These are phyloP conservation scores for Fistulinella prunicolor DNA, from an alignment of 768 basidiomycete genomes.

Conservation along the genomic window DNA sequence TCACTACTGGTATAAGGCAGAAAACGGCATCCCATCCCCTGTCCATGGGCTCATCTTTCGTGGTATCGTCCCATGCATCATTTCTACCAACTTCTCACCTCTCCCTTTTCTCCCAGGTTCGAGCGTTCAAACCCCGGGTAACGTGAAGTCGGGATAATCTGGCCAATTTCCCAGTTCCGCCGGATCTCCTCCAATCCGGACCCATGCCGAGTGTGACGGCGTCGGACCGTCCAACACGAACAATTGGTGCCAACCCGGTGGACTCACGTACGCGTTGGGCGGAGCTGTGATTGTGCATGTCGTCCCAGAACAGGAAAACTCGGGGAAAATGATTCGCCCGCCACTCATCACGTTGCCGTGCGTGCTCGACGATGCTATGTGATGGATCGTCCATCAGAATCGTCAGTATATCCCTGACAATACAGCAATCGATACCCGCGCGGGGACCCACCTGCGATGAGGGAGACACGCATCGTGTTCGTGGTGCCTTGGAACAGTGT, in stretches of 20 bases:
- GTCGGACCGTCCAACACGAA: slow-evolving; percentile 78
- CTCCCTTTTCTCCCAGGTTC: too few relatives aligned
- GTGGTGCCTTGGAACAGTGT: slow-evolving; percentile 40
- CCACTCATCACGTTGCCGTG: slow-evolving; percentile 76
- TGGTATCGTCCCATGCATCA: too few relatives aligned
- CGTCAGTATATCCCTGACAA: too few relatives aligned
- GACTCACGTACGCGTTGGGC: slow-evolving; percentile 62
- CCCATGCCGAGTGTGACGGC: slow-evolving; percentile 70
- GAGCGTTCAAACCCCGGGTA: slow-evolving; percentile 54
- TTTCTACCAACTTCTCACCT: too few relatives aligned
- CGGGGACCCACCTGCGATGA: slow-evolving; percentile 59
- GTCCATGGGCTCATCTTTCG: too few relatives aligned
- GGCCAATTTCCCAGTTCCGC: slow-evolving; percentile 72
- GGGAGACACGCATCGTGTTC: slow-evolving; percentile 55
- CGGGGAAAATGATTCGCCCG: slow-evolving; percentile 68
- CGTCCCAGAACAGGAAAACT: slow-evolving; percentile 63
- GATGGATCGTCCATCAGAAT: too few relatives aligned
- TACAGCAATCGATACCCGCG: too few relatives aligned
- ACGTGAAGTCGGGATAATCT: slow-evolving; percentile 59
- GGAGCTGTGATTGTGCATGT: slow-evolving; percentile 78
- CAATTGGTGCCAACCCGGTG: slow-evolving; percentile 75
- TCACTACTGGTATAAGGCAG: too few relatives aligned
- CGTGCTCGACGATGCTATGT: slow-evolving; percentile 64
- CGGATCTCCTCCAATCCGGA: slow-evolving; percentile 80
- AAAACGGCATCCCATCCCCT: too few relatives aligned